Base-by-base conservation (phyloP, 2,329 filamentous ascomycete genomes). In the Zymoseptoria brevis region DNA sequence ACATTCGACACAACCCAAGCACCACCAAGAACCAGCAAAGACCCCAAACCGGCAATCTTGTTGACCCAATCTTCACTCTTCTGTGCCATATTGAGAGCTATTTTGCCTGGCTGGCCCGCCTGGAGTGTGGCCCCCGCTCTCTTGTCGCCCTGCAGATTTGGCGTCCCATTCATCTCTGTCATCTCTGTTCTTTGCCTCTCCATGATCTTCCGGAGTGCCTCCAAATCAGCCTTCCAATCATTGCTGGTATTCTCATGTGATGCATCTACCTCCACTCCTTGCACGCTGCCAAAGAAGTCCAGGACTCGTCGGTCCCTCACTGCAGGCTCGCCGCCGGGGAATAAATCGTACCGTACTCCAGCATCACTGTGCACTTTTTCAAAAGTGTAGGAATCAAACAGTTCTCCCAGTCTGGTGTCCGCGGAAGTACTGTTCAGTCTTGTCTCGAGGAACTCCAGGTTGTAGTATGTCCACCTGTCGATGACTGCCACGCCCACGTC, bases 401-500 rank as follows among this genome's bases (percentile, higher is more conserved):
- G 78, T 70, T 97, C 91, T 61, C 92, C 94, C 30, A 99, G 79
- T 0, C 91, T 96, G 75, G 92, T 87, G 73, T 96, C 94, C 66
- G 87, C 91, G 70, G 85, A 88, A 50, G 92, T 85, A 64, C 93
- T 92, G 61, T 87, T 87, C 60, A 97, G 89, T 69, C 96, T 87
- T 2, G 85, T 89, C 74, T 99, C 94, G 30, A 99, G 83, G 73
- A 96, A 99, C 69, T 99, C 94, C 56, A 99, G 84, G 70, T 96
- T 96, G 77, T 96, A 97, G 76, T 97, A 99, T 6, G 94, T 99
- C 80, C 95, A 99, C 62, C 94, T 87, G 74, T 99, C 94, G 72
- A 99, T 99, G 64, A 99, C 94, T 30, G 94, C 94, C 22, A 99
- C 94, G 41, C 94, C 94, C 35, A 99, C 92, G 71, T 99, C 94